A percentile compares a stretch with the other conserved stretches of the same genome.
phyloP scores from a whole-genome alignment of 2,329 filamentous ascomycete species.

The Fusarium nanum region DNA sequence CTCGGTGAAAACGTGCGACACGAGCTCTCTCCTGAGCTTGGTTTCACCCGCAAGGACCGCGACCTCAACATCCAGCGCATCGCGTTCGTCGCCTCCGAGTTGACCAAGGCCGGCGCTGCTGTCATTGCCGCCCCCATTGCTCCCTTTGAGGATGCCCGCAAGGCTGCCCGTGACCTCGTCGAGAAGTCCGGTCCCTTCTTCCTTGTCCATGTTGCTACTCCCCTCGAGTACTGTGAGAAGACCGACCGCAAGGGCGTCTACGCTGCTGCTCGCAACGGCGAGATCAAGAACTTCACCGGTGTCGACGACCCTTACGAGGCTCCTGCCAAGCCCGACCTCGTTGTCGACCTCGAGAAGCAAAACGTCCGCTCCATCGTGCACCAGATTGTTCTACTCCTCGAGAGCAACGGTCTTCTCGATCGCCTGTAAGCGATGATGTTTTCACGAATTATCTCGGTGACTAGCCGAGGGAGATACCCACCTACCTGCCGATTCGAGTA shows the following conservation, averaged over 20 bases:
- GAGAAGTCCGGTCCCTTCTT: constrained; percentile 93
- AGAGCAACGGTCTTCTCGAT: constrained; percentile 90
- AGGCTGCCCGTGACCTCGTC: constrained; percentile 83
- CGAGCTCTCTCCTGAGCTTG: constrained; percentile 93
- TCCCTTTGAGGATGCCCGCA: constrained; percentile 83
- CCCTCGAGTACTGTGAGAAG: constrained; percentile 92
- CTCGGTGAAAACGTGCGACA: constrained; percentile 94
- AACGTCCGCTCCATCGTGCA: constrained; percentile 93
- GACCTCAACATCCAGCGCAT: constrained; percentile 96
- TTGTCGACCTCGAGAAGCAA: constrained; percentile 86
- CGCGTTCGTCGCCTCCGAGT: constrained; percentile 93
- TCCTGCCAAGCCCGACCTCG: constrained; percentile 83
- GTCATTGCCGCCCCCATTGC: constrained; percentile 98
- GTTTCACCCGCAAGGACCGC: constrained; percentile 93
- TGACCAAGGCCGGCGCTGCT: constrained; percentile 91
- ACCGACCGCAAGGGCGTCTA: constrained; percentile 95
- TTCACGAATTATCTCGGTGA: constrained; percentile 15
- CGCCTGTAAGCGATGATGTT: constrained; percentile 58
- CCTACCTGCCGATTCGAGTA: constrained; percentile 10
- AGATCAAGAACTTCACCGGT: constrained; percentile 98
- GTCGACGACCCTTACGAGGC: constrained; percentile 97
- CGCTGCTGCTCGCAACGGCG: constrained; percentile 81
- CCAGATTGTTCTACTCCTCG: constrained; percentile 93
- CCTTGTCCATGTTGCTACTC: constrained; percentile 93
- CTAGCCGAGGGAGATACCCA: constrained; percentile 38